Conservation (phyloP, 495 filamentous ascomycete species). For the Bathelium albidoporum region DNA sequence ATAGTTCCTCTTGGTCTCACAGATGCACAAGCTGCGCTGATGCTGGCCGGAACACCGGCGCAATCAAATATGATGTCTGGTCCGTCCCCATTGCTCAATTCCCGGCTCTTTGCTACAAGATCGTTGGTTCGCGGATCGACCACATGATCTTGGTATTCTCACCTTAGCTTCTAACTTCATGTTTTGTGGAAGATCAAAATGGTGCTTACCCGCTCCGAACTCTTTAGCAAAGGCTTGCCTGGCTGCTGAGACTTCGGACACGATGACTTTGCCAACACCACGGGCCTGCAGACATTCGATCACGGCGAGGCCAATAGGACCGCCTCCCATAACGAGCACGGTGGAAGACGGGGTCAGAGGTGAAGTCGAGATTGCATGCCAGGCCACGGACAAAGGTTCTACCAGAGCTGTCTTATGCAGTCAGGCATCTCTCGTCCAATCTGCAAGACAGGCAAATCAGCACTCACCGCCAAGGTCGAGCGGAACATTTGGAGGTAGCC, state of each 20-base stretch:
- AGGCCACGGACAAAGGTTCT: conserved; percentile 24
- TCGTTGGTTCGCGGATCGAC: conserved; percentile 24
- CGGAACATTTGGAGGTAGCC: conserved; percentile 20
- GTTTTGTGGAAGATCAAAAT: not conserved
- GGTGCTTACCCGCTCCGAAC: conserved; percentile 19
- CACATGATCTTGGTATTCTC: conserved; percentile 14
- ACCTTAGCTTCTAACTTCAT: not conserved
- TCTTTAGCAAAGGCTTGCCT: conserved; percentile 25
- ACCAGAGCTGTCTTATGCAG: conserved; percentile 13
- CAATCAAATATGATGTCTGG: conserved; percentile 30
- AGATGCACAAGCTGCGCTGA: conserved; percentile 18
- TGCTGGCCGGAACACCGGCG: conserved; percentile 25
- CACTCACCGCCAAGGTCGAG: conserved; percentile 18
- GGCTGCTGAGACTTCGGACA: conserved; percentile 22
- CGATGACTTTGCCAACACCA: conserved; percentile 20
- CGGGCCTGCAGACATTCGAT: conserved; percentile 16
- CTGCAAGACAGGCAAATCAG: not conserved
- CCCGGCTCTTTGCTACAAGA: conserved; percentile 14
- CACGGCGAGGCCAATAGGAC: conserved; percentile 25
- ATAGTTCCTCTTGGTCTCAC: conserved; percentile 24
- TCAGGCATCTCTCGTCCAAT: not conserved
- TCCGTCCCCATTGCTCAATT: conserved; percentile 21
- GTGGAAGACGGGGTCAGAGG: conserved; percentile 16
- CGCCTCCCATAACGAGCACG: conserved; percentile 21
- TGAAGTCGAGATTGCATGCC: conserved; percentile 24